Base-by-base conservation (phyloP, 257 asterid genomes). In the Lavandula angustifolia region DNA sequence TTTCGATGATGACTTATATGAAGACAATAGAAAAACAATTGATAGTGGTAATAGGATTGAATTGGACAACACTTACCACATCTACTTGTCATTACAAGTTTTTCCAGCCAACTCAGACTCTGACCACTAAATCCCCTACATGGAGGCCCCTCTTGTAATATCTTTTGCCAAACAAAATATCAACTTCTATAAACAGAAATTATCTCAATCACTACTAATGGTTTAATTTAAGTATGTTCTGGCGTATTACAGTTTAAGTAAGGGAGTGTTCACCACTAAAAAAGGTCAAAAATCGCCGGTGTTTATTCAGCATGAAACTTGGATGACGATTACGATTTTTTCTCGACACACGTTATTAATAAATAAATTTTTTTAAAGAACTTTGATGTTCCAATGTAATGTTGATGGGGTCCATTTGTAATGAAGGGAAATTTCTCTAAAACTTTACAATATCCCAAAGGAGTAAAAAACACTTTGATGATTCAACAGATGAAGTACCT, bases 381-480 rank as follows among this genome's bases (percentile, higher is more conserved):
- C 27, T 22, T 22, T 22, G 27, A 22, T 34, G 0, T 34, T 6
- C 7, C 6, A 34, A 34, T 34, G 5, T 40, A 58, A 11, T 57
- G 48, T 13, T 53, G 66, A 12, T 43, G 76, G 79, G 74, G 60
- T 74, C 82, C 64, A 14, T 43, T 9, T n/a, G 11, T 37, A 6
- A 38, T 4, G 71, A 14, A 35, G 68, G 35, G 7, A 38, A 40
- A 54, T 18, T 68, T 51, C 7, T 44, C 7, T 11, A 6, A 54
- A 54, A 63, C 66, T 75, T 74, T 67, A 74, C 71, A 60, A 66
- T 13, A 70, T 70, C 75, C 66, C 70, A 59, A 75, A 68, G 69
- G 59, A 62, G 75, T 42, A 55, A 34, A 67, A 78, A 57, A 56
- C 63, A 53, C 65, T 78, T 74, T 74, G 75, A 78, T 74, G 27